Conservation (phyloP, 768 basidiomycete species). For the Tricholoma sp. region DNA sequence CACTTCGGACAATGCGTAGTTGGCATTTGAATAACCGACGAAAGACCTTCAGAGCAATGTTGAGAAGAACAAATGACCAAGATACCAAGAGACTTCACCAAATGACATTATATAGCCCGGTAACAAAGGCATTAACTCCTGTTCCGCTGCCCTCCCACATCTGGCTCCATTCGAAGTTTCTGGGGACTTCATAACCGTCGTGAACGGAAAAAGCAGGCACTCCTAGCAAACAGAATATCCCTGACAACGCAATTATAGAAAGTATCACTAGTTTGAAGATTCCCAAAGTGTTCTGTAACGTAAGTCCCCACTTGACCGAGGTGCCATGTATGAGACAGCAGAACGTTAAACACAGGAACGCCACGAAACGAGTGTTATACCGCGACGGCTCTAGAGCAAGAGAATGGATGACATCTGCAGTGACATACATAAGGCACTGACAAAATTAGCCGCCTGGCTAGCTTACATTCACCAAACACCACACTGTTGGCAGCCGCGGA, state of each 20-base stretch:
- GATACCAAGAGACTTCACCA: slow-evolving; percentile 38
- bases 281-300: slow-evolving; percentile 60
- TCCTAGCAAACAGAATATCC: slow-evolving; percentile 45
- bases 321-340: slow-evolving; percentile 54
- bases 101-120: slow-evolving; percentile 64
- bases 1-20: slow-evolving; percentile 70
- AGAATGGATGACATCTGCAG: slow-evolving; percentile 54
- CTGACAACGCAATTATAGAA: slow-evolving; percentile 44
- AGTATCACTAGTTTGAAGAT: slow-evolving; percentile 57
- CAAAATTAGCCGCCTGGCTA: too few species aligned
- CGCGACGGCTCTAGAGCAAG: slow-evolving; percentile 40
- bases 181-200: slow-evolving; percentile 45
- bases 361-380: slow-evolving; percentile 46
- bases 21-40: slow-evolving; percentile 69
- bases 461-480: slow-evolving; percentile 70
- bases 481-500: slow-evolving; percentile 54
- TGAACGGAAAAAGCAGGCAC: slow-evolving; percentile 45
- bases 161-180: slow-evolving; percentile 54
- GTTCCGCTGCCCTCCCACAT: slow-evolving; percentile 61
- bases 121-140: slow-evolving; percentile 56
- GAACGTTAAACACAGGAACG: slow-evolving; percentile 51
- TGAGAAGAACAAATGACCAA: neutral
- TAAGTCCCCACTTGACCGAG: slow-evolving; percentile 48
- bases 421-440: neutral
- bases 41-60: slow-evolving; percentile 46